Conservation (phyloP, 2,329 filamentous ascomycete species). For the Bipolaris zeicola region DNA sequence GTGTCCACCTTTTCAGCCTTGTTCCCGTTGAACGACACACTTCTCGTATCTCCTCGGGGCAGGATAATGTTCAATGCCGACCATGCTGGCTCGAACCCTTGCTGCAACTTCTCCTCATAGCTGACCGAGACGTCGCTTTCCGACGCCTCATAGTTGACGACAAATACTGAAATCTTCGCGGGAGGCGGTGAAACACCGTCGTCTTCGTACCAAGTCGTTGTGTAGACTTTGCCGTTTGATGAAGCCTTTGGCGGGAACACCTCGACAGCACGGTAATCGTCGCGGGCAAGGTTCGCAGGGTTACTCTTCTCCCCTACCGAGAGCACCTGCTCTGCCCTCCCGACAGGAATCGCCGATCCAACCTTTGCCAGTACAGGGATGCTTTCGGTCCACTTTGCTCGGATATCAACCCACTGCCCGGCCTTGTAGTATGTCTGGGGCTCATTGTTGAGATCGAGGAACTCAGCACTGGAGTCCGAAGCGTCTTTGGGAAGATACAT, state of each 20-base stretch:
- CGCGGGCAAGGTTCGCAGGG: constrained; percentile 54
- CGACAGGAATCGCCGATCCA: constrained; percentile 60
- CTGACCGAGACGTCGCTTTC: constrained; percentile 53
- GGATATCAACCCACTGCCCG: constrained; percentile 60
- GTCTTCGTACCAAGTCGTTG: constrained; percentile 61
- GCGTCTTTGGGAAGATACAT: constrained; percentile 66
- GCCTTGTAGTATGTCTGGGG: constrained; percentile 63
- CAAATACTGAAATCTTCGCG: constrained; percentile 37
- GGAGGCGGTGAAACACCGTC: constrained; percentile 58
- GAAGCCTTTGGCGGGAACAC: constrained; percentile 59
- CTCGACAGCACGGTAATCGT: constrained; percentile 63
- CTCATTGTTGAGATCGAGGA: constrained; percentile 66
- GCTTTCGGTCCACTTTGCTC: constrained; percentile 58
- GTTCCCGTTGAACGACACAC: constrained; percentile 31
- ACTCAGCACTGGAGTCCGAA: constrained; percentile 57
- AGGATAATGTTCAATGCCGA: constrained; percentile 57
- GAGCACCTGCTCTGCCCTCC: constrained; percentile 58
- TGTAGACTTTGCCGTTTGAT: constrained; percentile 45
- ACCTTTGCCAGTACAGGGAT: constrained; percentile 63
- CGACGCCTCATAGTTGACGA: constrained; percentile 40
- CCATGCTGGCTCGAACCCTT: constrained; percentile 57
- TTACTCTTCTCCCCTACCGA: constrained; percentile 57
- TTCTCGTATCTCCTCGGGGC: constrained; percentile 56
- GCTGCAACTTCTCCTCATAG: constrained; percentile 48
- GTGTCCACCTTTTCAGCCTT: constrained; percentile 1